These are phyloP conservation scores for Diplotaxis tenuifolia DNA, from an alignment of 345 rosid species.

Conservation along the genomic window DNA sequence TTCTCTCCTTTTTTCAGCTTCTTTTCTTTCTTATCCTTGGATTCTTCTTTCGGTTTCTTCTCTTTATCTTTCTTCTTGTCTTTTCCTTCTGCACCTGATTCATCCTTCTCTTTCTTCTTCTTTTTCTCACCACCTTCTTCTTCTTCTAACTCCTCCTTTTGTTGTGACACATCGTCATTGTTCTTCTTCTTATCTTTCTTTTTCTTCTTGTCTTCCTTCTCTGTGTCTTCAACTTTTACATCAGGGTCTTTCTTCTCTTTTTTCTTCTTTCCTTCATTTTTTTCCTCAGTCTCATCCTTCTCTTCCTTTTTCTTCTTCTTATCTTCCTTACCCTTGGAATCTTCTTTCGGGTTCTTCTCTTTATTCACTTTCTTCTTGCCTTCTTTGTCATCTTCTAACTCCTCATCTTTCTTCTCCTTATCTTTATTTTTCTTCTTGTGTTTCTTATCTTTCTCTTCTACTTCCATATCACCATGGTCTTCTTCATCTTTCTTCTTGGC, in stretches of 20 bases:
- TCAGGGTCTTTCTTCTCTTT: neutral
- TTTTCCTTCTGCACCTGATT: neutral
- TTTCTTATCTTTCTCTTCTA: slow-evolving; percentile 1
- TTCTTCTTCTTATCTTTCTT: slow-evolving; percentile 3
- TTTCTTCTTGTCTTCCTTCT: neutral
- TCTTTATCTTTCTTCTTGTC: slow-evolving; percentile 13
- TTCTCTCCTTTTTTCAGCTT: neutral
- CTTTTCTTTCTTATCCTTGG: neutral
- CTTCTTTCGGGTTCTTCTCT: slow-evolving; percentile 22
- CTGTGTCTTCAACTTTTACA: neutral
- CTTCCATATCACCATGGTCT: neutral
- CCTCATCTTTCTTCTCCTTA: slow-evolving; percentile 2
- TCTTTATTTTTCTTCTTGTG: neutral
- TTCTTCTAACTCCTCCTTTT: slow-evolving; percentile 2
- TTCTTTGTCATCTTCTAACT: neutral
- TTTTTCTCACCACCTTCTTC: neutral
- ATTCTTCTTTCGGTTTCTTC: slow-evolving; percentile 24
- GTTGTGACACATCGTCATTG: slow-evolving; percentile 3
- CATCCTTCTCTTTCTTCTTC: neutral
- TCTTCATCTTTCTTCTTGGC: neutral
- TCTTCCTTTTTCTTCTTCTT: slow-evolving; percentile 7
- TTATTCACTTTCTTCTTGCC: slow-evolving; percentile 2
- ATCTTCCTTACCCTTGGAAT: slow-evolving; percentile 5
- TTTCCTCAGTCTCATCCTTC: neutral
- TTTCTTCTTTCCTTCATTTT: neutral